phyloP scores from a whole-genome alignment of 345 rosid genomes.

The Ailanthus altissimus region DNA sequence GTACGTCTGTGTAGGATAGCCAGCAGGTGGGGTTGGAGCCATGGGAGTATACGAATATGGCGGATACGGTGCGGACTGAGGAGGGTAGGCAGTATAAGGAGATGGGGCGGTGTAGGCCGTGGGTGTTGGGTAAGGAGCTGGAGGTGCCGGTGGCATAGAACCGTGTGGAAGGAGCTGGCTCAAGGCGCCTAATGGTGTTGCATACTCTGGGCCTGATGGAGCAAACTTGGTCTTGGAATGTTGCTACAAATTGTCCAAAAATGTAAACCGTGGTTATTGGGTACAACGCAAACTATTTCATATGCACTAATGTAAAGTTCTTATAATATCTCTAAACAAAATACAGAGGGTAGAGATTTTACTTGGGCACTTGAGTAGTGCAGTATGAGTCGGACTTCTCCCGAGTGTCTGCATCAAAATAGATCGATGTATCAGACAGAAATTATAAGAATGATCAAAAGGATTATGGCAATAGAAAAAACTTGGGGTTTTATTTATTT shows the following conservation, averaged over 20 bases:
- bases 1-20: slow-evolving; percentile 24
- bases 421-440: slow-evolving; percentile 10
- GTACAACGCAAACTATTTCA: background rate
- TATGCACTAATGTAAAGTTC: background rate
- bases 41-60: slow-evolving; percentile 16
- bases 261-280: background rate
- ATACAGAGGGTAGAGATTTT: background rate
- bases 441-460: background rate
- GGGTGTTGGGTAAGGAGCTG: slow-evolving; percentile 19
- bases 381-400: slow-evolving; percentile 48
- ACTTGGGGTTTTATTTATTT: background rate
- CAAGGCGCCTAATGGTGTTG: slow-evolving; percentile 11
- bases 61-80: slow-evolving; percentile 1
- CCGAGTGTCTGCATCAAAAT: slow-evolving; percentile 35
- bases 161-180: slow-evolving; percentile 20
- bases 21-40: slow-evolving; percentile 19
- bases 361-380: slow-evolving; percentile 37
- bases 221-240: slow-evolving; percentile 11
- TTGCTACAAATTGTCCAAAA: background rate
- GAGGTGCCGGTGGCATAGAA: slow-evolving; percentile 14
- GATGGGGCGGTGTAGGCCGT: background rate
- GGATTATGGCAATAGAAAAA: background rate
- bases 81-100: slow-evolving; percentile 19
- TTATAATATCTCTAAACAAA: background rate
- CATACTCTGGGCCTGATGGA: slow-evolving; percentile 21